Base-by-base conservation (phyloP, 345 rosid species). In the Triadica sebifera region DNA sequence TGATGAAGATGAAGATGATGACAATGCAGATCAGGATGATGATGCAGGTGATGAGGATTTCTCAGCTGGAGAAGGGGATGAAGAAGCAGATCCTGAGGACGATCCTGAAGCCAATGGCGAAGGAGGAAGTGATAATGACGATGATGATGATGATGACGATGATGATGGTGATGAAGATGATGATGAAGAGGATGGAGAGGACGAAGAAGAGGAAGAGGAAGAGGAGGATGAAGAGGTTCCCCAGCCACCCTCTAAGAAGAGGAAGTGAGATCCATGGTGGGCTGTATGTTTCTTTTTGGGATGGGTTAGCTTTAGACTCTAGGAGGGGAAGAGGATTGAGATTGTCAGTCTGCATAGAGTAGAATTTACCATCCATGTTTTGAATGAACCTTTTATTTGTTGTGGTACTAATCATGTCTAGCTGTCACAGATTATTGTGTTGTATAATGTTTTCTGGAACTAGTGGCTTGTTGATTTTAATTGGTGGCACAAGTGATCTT, bases 231-330 rank as follows among this genome's bases (percentile, higher is more conserved):
- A 86, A 1, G 87, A 85, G 39, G 79, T 69, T 80, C 87, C 81
- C 13, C 86, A 87, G 80, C 91, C 91, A 5, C 89, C 93, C 11
- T 13, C 90, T 58, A 89, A 87, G 85, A 87, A 86, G 82, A 87
- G 89, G 75, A 89, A 88, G 81, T 87, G 82, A 89, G 69, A 78
- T 37, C 58, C 45, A 53, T 10, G 6, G 17, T 55, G 24, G 69
- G 60, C 16, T 2, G 38, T 56, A 9, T 59, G 72, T 63, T 56
- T 55, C 52, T 72, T 9, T 59, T 53, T 52, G 51, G 22, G 29
- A 25, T 29, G 34, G 75, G 66, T 12, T 59, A 76, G 58, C 63
- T 64, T 77, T 43, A 43, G 47, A 43, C 47, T 43, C 38, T 19
- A 43, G 53, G 53, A 56, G 72, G 73, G 66, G 34, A 2, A 29